Base-by-base conservation (phyloP, 1,284 basidiomycete genomes). In the Anthracocystis walkeri region DNA sequence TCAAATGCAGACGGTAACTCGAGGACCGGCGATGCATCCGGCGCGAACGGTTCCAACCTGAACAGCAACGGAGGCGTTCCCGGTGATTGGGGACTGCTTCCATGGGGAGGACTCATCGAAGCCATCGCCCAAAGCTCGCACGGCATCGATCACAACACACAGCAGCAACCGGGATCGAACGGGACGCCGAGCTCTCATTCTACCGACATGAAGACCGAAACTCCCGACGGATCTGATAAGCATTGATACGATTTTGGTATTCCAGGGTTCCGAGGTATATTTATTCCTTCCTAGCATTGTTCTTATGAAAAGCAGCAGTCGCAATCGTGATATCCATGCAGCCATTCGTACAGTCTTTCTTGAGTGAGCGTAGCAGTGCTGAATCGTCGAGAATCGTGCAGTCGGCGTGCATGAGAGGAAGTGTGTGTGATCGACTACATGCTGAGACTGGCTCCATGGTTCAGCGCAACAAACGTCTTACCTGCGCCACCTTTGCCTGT, bases 81-180 rank as follows among this genome's bases (percentile, higher is more conserved):
- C 3, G 58, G 65, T 14, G 76, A 78, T 35, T 71, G 70, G 68
- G 68, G 69, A 1, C 38, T 79, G 41, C 33, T 79, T 40, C 79
- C 79, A 3, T 81, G 79, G 79, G 75, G 78, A 8, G 79, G 76
- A 1, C 44, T 81, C 45, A 81, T 81, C 20, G 78, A 80, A 57
- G 78, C 79, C 2, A 80, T 80, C 35, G 73, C 73, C 4, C 70
- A 73, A 42, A 76, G 74, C 38, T 75, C 73, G 18, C 73, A 75
- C 31, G 73, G 73, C 2, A 75, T 67, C 21, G 73, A 75, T 8
- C 63, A 71, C 55, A 53, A 12, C 54, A 58, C 35, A 21, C 64
- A 63, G 33, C 70, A 66, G 38, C 53, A 53, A 14, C 67, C 29
- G n/a, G 57, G 49, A 16, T 58, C 58, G 1, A 62, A 72, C n/a